Conservation (phyloP, 208 protist species). For the Strigomonas galati region DNA sequence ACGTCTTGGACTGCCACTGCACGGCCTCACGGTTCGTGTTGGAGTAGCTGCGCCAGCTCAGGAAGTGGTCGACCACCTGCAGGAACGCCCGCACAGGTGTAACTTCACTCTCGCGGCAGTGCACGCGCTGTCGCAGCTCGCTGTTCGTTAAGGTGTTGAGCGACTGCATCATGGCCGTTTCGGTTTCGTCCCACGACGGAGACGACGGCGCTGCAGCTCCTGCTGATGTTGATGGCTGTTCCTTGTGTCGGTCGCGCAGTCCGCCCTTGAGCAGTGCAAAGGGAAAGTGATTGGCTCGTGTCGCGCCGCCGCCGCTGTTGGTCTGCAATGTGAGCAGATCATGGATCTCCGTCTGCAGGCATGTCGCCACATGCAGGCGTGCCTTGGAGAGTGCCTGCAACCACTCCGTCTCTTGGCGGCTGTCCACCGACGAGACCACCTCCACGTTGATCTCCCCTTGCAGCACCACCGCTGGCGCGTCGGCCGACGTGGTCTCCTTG, state of each 20-base stretch:
- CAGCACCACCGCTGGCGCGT: slow-evolving; percentile 13
- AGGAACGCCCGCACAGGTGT: slow-evolving; percentile 58
- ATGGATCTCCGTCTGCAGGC: slow-evolving; percentile 25
- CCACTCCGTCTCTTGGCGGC: slow-evolving; percentile 25
- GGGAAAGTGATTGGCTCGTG: too few relatives aligned
- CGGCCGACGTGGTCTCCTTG: slow-evolving; percentile 13
- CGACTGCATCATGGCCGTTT: background rate
- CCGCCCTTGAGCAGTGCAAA: background rate
- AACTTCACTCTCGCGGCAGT: slow-evolving; percentile 46
- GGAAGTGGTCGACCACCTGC: slow-evolving; percentile 35
- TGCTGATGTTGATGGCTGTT: too few relatives aligned
- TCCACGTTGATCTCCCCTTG: slow-evolving; percentile 37
- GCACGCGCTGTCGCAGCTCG: slow-evolving; percentile 39
- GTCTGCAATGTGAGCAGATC: background rate
- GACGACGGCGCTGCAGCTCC: background rate
- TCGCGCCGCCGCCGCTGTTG: background rate
- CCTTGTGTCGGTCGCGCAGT: too few relatives aligned
- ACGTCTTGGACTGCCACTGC: slow-evolving; percentile 48
- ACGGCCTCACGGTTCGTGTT: slow-evolving; percentile 16
- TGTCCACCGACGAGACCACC: slow-evolving; percentile 30
- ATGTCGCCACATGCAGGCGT: slow-evolving; percentile 23
- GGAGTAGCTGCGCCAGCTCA: slow-evolving; percentile 21
- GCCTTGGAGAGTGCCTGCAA: slow-evolving; percentile 17
- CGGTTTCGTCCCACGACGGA: background rate
- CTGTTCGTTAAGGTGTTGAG: slow-evolving; percentile 9